A percentile compares a stretch with the other conserved stretches of the same genome.
Evolutionary conservation across 208 protist species (phyloP).

Genomic region (Crithidia brevicula): DNA sequence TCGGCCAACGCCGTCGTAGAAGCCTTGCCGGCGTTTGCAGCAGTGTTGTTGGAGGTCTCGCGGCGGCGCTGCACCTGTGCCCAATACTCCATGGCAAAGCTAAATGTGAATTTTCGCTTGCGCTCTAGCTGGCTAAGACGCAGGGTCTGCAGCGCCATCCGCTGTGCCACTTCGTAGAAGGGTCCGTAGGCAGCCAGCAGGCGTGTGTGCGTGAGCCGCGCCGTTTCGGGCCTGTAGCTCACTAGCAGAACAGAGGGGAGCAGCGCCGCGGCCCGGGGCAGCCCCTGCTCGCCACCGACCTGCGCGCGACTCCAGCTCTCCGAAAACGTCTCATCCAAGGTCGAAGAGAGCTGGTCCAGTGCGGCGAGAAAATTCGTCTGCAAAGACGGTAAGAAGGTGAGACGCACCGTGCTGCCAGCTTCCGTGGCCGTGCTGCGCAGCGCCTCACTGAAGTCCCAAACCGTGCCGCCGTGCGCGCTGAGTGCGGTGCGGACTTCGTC

Average conservation of each 20-base stretch:
- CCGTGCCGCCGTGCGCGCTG: constrained; percentile 1
- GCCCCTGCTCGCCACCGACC: neutral
- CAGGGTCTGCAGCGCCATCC: constrained; percentile 31
- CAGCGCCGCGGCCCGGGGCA: neutral
- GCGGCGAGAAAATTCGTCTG: constrained; percentile 56
- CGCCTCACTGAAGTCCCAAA: constrained; percentile 8
- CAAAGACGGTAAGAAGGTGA: constrained; percentile 49
- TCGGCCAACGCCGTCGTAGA: neutral
- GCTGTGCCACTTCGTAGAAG: constrained; percentile 58
- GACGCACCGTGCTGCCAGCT: neutral
- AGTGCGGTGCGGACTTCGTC: neutral
- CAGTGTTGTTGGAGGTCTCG: constrained; percentile 34
- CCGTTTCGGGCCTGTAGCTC: constrained; percentile 48
- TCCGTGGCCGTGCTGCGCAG: constrained; percentile 6
- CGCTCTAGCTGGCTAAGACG: constrained; percentile 32
- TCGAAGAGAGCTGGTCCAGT: constrained; percentile 57
- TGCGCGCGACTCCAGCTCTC: constrained; percentile 13
- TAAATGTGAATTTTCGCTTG: constrained; percentile 42
- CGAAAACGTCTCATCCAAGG: constrained; percentile 23
- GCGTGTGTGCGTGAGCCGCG: constrained; percentile 64
- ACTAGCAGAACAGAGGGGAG: constrained; percentile 68
- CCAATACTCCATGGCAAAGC: constrained; percentile 65
- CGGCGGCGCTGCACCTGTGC: constrained; percentile 58
- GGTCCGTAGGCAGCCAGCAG: constrained; percentile 73
- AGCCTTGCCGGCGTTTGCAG: neutral